Percentiles rank a stretch among this genome's conserved stretches.
Evolutionary conservation across 306 rosid species (phyloP).

Genomic region (Cucurbita maxima): DNA sequence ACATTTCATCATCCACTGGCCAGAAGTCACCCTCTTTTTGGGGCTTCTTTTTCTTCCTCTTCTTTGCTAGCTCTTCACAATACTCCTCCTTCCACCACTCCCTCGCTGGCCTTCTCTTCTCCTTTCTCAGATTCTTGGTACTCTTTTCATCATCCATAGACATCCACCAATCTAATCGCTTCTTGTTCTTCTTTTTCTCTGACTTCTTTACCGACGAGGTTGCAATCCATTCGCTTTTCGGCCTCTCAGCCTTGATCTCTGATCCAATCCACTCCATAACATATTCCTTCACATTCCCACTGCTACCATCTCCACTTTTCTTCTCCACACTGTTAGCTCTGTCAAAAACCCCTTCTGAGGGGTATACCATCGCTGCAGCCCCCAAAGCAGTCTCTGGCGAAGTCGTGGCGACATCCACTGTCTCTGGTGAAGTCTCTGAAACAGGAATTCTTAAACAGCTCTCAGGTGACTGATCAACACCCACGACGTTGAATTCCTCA

Average conservation of each 20-base stretch:
- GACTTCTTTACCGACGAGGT: slow-evolving; percentile 13
- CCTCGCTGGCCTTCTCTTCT: slow-evolving; percentile 60
- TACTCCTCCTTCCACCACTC: slow-evolving; percentile 98
- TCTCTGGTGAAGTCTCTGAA: slow-evolving; percentile 26
- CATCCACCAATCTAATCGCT: slow-evolving; percentile 82
- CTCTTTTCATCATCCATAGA: slow-evolving; percentile 59
- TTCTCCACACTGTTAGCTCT: slow-evolving; percentile 6
- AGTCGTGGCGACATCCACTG: background rate
- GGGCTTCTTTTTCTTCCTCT: slow-evolving; percentile 46
- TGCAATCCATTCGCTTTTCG: slow-evolving; percentile 24
- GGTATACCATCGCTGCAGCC: slow-evolving; percentile 6
- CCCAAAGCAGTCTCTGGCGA: slow-evolving; percentile 25
- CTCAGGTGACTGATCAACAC: slow-evolving; percentile 46
- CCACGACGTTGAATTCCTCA: slow-evolving; percentile 33
- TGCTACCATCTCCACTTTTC: slow-evolving; percentile 25
- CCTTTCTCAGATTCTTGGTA: slow-evolving; percentile 24
- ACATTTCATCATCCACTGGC: slow-evolving; percentile 43
- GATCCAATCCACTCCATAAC: slow-evolving; percentile 93
- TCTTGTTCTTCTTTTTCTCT: slow-evolving; percentile 36
- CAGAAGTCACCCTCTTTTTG: slow-evolving; percentile 40
- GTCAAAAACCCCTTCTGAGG: slow-evolving; percentile 6
- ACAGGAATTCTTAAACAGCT: slow-evolving; percentile 9
- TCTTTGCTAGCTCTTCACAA: slow-evolving; percentile 48
- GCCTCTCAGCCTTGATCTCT: slow-evolving; percentile 49
- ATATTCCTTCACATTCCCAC: slow-evolving; percentile 61